Evolutionary conservation across 768 basidiomycete species (phyloP).

Genomic region (Russula compacta): DNA sequence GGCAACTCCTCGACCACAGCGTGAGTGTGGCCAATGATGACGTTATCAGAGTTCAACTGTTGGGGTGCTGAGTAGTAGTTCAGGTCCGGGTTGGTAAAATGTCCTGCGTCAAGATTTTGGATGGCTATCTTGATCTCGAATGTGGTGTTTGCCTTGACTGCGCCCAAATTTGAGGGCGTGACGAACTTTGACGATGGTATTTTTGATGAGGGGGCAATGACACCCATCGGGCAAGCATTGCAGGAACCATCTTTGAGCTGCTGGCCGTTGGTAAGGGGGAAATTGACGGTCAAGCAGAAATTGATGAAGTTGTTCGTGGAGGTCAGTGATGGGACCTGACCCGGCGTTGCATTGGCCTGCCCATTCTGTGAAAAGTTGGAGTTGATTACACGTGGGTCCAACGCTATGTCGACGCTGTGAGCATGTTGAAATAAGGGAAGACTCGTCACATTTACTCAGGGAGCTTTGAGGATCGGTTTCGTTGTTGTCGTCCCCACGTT

Average conservation of each 20-base stretch:
- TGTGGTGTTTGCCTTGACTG: constrained; percentile 32
- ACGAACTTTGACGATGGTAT: constrained; percentile 44
- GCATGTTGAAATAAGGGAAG: not conserved
- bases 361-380: constrained; percentile 41
- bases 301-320: constrained; percentile 62
- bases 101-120: constrained; percentile 34
- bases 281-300: constrained; percentile 34
- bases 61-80: constrained; percentile 47
- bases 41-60: constrained; percentile 34
- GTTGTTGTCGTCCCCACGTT: not conserved
- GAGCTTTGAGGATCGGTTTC: constrained; percentile 5
- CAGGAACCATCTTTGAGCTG: constrained; percentile 33
- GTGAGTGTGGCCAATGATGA: constrained; percentile 48
- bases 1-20: constrained; percentile 42
- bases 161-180: constrained; percentile 32
- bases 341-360: constrained; percentile 30
- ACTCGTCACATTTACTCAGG: not conserved
- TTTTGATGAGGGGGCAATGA: constrained; percentile 34
- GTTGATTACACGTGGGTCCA: constrained; percentile 39
- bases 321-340: constrained; percentile 43
- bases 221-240: constrained; percentile 32
- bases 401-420: constrained; percentile 15
- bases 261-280: constrained; percentile 39
- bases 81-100: constrained; percentile 40
- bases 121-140: constrained; percentile 37